Evolutionary conservation across 1,284 basidiomycete species (phyloP).

Genomic region (Heterobasidion annosum): DNA sequence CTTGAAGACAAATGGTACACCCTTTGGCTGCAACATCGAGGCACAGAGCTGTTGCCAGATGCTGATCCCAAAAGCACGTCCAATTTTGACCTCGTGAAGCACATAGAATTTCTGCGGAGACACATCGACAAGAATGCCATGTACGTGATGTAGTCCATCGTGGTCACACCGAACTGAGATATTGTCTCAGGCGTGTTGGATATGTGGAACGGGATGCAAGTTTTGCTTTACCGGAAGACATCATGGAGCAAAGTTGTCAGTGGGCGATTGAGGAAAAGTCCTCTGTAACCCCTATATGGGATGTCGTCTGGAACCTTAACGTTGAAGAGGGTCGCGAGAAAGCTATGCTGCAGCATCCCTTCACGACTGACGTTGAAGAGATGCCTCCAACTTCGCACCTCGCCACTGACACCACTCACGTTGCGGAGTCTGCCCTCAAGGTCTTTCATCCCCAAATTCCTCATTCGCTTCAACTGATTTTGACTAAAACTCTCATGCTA

Average conservation of each 20-base stretch:
- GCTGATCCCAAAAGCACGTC: conserved; percentile 55
- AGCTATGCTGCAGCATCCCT: conserved; percentile 47
- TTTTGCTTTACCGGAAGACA: conserved; percentile 31
- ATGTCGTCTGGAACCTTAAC: conserved; percentile 62
- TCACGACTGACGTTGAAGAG: conserved; percentile 37
- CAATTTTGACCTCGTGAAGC: conserved; percentile 70
- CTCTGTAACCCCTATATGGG: conserved; percentile 40
- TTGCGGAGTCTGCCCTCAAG: conserved; percentile 67
- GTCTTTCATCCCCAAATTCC: conserved; percentile 22
- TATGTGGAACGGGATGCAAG: conserved; percentile 36
- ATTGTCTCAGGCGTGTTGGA: conserved; percentile 40
- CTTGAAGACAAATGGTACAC: conserved; percentile 78
- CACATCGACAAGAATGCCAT: conserved; percentile 80
- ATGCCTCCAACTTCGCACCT: conserved; percentile 22
- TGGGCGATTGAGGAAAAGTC: conserved; percentile 43
- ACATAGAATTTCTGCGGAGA: conserved; percentile 72
- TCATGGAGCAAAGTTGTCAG: conserved; percentile 35
- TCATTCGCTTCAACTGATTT: background rate
- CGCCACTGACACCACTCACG: conserved; percentile 29
- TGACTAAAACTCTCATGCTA: conserved; percentile 19
- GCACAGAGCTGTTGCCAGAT: conserved; percentile 62
- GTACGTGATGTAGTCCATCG: conserved; percentile 37
- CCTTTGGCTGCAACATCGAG: conserved; percentile 66
- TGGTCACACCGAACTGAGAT: conserved; percentile 9
- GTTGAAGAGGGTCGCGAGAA: conserved; percentile 74